Percentiles rank a stretch among this genome's conserved stretches.
phyloP scores from a whole-genome alignment of 148 eudicot species.

The Rheum nobile region DNA sequence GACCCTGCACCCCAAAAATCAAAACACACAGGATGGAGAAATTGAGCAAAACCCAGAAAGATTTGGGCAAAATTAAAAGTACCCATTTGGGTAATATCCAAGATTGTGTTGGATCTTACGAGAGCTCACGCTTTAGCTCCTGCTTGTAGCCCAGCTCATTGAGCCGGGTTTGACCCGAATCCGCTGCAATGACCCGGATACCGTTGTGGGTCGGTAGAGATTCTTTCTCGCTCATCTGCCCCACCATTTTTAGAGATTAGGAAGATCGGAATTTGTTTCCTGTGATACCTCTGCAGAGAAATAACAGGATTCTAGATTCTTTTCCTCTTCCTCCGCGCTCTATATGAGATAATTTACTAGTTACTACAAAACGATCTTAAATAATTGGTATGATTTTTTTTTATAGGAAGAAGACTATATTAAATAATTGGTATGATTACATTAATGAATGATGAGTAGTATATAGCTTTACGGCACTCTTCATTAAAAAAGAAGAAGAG shows the following conservation, averaged over 20 bases:
- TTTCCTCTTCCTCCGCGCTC: neutral
- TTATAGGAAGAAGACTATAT: too few relatives aligned
- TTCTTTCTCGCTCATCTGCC: neutral
- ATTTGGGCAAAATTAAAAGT: neutral
- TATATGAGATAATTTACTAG: neutral
- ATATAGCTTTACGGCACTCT: neutral
- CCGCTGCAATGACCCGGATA: conserved; percentile 6
- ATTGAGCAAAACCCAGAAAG: too few relatives aligned
- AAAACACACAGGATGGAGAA: neutral
- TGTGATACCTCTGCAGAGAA: neutral
- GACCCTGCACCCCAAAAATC: conserved; percentile 35
- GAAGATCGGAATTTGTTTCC: neutral
- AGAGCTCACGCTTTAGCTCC: conserved; percentile 88
- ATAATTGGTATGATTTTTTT: neutral
- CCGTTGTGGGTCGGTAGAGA: conserved; percentile 3
- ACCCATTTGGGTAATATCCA: neutral
- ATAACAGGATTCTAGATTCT: neutral
- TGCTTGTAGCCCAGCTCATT: conserved; percentile 76
- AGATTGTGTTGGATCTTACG: conserved; percentile 25
- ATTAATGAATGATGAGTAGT: too few relatives aligned
- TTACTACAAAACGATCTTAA: neutral
- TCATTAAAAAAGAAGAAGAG: neutral
- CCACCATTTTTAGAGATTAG: neutral
- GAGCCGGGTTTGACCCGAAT: conserved; percentile 52
- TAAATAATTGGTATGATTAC: neutral